Evolutionary conservation across 1,139 yeast genomes (phyloP), one percentile per base, ranked within the genome.

Genomic region (Taiozyma sp.): DNA sequence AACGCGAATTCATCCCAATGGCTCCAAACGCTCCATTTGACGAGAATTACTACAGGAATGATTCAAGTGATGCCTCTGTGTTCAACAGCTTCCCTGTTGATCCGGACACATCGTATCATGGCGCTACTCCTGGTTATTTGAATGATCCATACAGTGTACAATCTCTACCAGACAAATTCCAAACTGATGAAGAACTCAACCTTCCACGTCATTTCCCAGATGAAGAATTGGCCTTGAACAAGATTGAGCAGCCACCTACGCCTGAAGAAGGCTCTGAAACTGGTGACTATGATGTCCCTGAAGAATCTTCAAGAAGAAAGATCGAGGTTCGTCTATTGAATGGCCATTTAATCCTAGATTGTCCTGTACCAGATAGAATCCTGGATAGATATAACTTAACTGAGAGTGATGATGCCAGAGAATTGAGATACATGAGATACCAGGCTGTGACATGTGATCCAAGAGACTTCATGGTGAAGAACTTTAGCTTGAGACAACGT

Each of bases 371-470:
- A 51, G 75, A 77, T 55, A 69, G 77, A 28, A 72, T 83, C 54
- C 62, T 80, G 62, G 74, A 70, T 73, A 79, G 69, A 68, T 64
- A 79, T 74, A 46, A 71, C 59, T 66, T 72, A 62, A 63, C 72
- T 68, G 62, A 70, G 64, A 50, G 76, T 52, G 60, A 68, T 55
- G 81, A 83, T 59, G 75, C 88, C 42, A 84, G 88, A 61, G 89
- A 89, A 69, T 81, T 85, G 73, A 76, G 88, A 60, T 81, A 81
- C 65, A 79, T 95, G 95, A 78, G 86, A 58, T 79, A 88, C 63
- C 88, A 91, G 22, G 95, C 95, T 0, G 88, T 90, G 46, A 87
- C 95, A 2, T 79, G 93, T 43, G 85, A 83, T 59, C 95, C 95
- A 2, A 91, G 87, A 64, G 86, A 86, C 51, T 88, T 89, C 66